Evolutionary conservation across 495 filamentous ascomycete species (phyloP), one percentile per base, ranked within the genome.

Genomic region (Penicillium antarcticum): DNA sequence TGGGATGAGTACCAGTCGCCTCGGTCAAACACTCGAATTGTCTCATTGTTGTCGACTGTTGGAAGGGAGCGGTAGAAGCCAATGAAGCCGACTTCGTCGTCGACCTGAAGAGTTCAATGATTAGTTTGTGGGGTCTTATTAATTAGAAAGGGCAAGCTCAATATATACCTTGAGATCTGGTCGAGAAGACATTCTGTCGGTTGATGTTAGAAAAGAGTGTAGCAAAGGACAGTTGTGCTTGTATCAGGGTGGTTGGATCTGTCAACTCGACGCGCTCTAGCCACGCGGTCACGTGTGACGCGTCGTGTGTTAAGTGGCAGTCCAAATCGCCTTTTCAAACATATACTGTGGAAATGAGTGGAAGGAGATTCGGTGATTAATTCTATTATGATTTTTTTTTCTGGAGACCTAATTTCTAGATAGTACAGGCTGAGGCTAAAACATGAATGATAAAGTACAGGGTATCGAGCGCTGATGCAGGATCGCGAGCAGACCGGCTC

Each of bases 1-100:
- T 98, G 95, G 13, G 91, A 89, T 0, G 91, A 92, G 68, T 96
- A 96, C 82, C 85, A 97, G 63, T 97, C 94, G 29, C 89, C 90
- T 53, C 94, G 84, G 63, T 97, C 90, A 62, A 97, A 98, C 37
- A 98, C 83, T 21, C 94, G 88, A 23, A 97, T 79, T 0, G 67
- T 71, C 23, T 74, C 70, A 61, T 73, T 65, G 52, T 92, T 89
- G 62, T 81, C 78, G 42, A 84, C 81, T 14, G 68, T 48, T 7
- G 89, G 83, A 8, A 98, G 81, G 29, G 80, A 84, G 52, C 89
- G 89, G 77, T 91, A 98, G 76, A 92, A 96, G 33, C 85, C 85
- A 67, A 97, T 97, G 74, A 98, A 97, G 53, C 92, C 88, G 62
- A 83, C 82, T 77, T 98, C 94, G 67, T 98, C 94, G 60, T 98